Conservation (phyloP, 139 green algal species). For the Volvox africanus region DNA sequence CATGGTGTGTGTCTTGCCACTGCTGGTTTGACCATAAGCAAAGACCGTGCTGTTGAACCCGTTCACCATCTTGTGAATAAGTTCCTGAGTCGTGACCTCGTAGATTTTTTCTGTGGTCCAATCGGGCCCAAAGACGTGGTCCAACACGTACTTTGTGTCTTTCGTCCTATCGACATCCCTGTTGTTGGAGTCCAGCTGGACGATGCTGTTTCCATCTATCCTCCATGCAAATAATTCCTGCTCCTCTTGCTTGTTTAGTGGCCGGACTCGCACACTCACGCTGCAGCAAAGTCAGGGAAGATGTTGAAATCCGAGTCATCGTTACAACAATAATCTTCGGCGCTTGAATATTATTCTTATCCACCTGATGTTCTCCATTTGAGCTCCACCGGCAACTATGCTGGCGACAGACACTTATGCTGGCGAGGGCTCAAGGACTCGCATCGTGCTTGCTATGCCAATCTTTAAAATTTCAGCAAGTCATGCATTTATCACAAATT, state of each 20-base stretch:
- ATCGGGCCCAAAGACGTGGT: constrained; percentile 84
- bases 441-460: neutral
- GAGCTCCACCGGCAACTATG: neutral
- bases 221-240: constrained; percentile 76
- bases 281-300: constrained; percentile 56
- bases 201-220: constrained; percentile 73
- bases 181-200: constrained; percentile 58
- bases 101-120: constrained; percentile 81
- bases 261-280: constrained; percentile 87
- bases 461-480: too few relatives aligned
- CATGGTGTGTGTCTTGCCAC: constrained; percentile 98
- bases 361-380: constrained; percentile 64
- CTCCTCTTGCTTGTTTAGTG: constrained; percentile 79
- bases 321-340: neutral
- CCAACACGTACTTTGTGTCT: constrained; percentile 80
- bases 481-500: too few relatives aligned
- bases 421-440: neutral
- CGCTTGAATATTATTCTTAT: too few relatives aligned
- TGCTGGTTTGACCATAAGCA: constrained; percentile 96
- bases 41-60: constrained; percentile 96
- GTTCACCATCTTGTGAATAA: constrained; percentile 86
- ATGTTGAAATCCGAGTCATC: neutral
- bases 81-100: constrained; percentile 63
- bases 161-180: constrained; percentile 45
- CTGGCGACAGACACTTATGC: neutral